Evolutionary conservation across 495 filamentous ascomycete species (phyloP), one percentile per base, ranked within the genome.

Genomic region (Entonaema liquescens): DNA sequence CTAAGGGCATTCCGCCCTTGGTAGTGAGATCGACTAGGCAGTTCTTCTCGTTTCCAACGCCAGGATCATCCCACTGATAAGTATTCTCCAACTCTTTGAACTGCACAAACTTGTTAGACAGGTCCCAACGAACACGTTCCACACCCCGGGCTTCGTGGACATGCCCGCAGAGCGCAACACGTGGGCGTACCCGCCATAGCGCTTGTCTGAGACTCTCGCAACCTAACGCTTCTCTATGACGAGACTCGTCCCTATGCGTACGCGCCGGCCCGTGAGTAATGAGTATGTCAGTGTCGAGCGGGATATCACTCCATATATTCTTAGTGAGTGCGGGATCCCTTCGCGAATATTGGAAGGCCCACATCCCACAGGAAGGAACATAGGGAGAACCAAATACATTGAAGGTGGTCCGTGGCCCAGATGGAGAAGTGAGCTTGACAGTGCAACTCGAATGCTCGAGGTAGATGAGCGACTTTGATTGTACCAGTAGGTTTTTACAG

Each of bases 161-260:
- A 78, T 98, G 95, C 1, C 94, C 95, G 74, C 93, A 97, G 47
- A 98, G 87, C 76, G 97, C 94, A 6, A 98, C 80, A 17, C 81
- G 80, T 12, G 95, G 95, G n/a, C 91, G 87, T 3, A 96, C 87
- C 17, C 89, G 84, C 88, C 91, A 93, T 31, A 93, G 72, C 53
- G 91, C 87, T 52, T 85, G 80, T 5, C 90, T 83, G 9, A 98
- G 85, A 33, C 81, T 87, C 35, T 91, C 87, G 72, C 93, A 97
- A 15, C 95, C 95, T 29, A 67, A 49, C 19, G 77, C 42, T 47
- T 70, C 57, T 15, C 76, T 67, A 44, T 74, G 33, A 80, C 85
- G 90, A 1, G 86, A 83, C 26, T 88, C 76, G 73, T 98, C 95
- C 28, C 90, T 87, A 74, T 98, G 94, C 47, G 85, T 83, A 74